phyloP scores from a whole-genome alignment of 2,329 filamentous ascomycete species.

The Blumeriella jaapii region DNA sequence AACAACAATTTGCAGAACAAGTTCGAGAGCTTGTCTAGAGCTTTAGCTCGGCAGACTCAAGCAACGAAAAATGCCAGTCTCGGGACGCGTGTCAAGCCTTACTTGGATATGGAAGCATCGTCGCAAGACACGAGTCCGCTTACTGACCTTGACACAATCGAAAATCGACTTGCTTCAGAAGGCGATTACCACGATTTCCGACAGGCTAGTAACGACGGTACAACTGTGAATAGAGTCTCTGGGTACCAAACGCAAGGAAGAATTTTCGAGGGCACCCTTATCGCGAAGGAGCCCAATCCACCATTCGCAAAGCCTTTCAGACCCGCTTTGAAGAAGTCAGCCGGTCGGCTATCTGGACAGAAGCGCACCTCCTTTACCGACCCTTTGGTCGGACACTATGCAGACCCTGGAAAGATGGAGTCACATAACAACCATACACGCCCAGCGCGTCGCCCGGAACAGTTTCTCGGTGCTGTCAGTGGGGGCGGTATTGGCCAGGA shows the following conservation, averaged over 20 bases:
- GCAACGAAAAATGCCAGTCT: neutral
- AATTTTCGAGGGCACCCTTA: neutral
- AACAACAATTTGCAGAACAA: neutral
- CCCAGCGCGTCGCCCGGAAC: neutral
- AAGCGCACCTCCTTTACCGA: neutral
- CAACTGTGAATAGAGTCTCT: neutral
- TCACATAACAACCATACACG: neutral
- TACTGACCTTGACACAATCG: neutral
- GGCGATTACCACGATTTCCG: neutral
- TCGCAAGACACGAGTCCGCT: conserved; percentile 3
- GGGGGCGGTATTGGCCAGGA: neutral
- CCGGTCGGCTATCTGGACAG: neutral
- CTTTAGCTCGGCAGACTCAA: neutral
- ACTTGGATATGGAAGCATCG: conserved; percentile 3
- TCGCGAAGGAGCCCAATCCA: neutral
- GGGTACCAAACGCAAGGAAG: neutral
- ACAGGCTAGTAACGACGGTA: neutral
- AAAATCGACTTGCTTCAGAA: neutral
- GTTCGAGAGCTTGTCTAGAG: neutral
- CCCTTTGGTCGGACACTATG: neutral
- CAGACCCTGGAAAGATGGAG: neutral
- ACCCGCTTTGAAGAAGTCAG: conserved; percentile 8
- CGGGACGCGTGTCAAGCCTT: conserved; percentile 3
- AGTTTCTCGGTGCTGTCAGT: neutral
- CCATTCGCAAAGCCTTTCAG: conserved; percentile 2